Evolutionary conservation across 2,329 filamentous ascomycete genomes (phyloP), one percentile per base, ranked within the genome.

Genomic region (Scedosporium boydii): DNA sequence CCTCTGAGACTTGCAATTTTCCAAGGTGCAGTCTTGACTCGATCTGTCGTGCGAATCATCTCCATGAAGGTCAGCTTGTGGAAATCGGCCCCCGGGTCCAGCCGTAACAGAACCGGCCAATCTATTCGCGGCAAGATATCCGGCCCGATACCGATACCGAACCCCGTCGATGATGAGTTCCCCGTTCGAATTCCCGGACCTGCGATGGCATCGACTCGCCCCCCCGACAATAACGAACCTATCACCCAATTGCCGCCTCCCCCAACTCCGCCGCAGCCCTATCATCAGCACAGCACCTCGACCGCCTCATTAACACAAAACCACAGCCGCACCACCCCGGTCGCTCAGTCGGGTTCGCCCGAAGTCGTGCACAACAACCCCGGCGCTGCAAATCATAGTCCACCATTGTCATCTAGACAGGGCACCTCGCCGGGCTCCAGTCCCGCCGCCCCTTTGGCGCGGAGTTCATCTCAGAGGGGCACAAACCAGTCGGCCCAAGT

Each of bases 61-160:
- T 63, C 63, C 63, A 78, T 77, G 74, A 77, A 75, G 67, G 68
- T 69, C 65, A 71, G 72, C 58, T 68, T 81, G 53, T 82, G 81
- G 74, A 82, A 78, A 69, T 72, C 76, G 60, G 67, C 73, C 41
- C 70, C 79, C 61, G 74, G 69, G 67, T 68, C 74, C 66, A 74
- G 74, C 65, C 74, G 75, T 66, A 75, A 73, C 62, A 77, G 76
- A 66, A 70, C 75, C 46, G 73, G 72, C 63, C 73, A 77, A 66
- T 79, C 80, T 41, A 81, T 87, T 64, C 80, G 84, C 46, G 84
- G 83, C 64, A 82, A 80, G 66, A 87, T 87, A 65, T 87, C 84
- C 34, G 79, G 77, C 6, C 85, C 85, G 14, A 87, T 87, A 58
- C 83, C 83, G 1, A 80, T 87, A 23, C 70, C 75, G 18, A 74